Conservation (phyloP, 1,139 yeast species). For the Scheffersomyces parashehatae region DNA sequence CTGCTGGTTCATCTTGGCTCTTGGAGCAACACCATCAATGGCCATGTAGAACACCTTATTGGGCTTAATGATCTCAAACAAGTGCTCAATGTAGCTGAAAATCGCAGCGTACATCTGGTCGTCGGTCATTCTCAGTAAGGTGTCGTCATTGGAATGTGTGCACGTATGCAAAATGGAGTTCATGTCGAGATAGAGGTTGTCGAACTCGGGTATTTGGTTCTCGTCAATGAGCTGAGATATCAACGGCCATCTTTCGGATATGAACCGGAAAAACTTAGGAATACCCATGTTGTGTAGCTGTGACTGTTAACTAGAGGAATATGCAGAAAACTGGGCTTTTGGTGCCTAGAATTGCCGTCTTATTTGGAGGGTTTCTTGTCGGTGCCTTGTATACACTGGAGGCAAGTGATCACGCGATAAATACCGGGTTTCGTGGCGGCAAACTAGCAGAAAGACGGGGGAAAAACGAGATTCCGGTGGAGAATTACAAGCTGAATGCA, state of each 20-base stretch:
- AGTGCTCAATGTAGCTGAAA: slow-evolving; percentile 90
- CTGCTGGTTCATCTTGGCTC: slow-evolving; percentile 99
- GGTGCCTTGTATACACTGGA: too few relatives aligned
- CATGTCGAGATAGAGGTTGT: slow-evolving; percentile 94
- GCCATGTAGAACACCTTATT: slow-evolving; percentile 92
- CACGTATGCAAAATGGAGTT: slow-evolving; percentile 94
- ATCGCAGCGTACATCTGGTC: slow-evolving; percentile 94
- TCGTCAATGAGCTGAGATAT: slow-evolving; percentile 88
- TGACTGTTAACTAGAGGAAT: slow-evolving; percentile 7
- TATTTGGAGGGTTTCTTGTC: background rate
- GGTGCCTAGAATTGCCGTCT: too few relatives aligned
- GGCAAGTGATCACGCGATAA: too few relatives aligned
- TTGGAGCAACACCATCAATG: slow-evolving; percentile 98
- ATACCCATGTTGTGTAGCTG: slow-evolving; percentile 60
- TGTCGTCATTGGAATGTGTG: slow-evolving; percentile 76
- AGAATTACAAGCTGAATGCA: too few relatives aligned
- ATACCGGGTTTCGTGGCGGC: too few relatives aligned
- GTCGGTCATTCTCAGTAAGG: slow-evolving; percentile 68
- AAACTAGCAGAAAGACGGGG: too few relatives aligned
- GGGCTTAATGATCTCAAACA: slow-evolving; percentile 86
- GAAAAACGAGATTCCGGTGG: too few relatives aligned
- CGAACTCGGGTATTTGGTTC: slow-evolving; percentile 87
- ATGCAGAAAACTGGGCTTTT: background rate
- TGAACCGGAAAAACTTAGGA: slow-evolving; percentile 93
- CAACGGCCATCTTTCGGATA: slow-evolving; percentile 98